These are phyloP conservation scores for Penicillium verrucosum DNA, from an alignment of 2,329 filamentous ascomycete species.

Conservation along the genomic window DNA sequence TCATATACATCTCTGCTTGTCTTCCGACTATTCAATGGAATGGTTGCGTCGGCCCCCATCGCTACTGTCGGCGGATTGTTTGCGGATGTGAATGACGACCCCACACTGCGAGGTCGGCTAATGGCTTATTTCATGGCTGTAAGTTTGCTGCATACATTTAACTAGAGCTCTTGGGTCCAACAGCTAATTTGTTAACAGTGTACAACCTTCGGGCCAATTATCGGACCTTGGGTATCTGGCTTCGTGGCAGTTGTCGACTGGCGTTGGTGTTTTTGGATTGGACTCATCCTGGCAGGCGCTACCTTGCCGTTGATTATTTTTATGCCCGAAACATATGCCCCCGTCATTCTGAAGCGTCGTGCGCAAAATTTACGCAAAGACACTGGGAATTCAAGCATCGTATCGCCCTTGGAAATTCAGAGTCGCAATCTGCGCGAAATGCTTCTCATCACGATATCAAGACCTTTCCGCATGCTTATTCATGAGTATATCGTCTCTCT, in stretches of 20 bases:
- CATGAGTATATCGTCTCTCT: constrained; percentile 71
- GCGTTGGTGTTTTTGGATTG: constrained; percentile 58
- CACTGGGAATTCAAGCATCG: constrained; percentile 52
- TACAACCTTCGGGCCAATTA: constrained; percentile 42
- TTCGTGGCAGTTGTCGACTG: constrained; percentile 45
- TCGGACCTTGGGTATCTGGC: constrained; percentile 47
- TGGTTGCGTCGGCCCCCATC: constrained; percentile 45
- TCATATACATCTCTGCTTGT: constrained; percentile 42
- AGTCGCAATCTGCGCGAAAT: constrained; percentile 40
- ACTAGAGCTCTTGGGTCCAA: background rate
- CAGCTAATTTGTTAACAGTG: constrained; percentile 20
- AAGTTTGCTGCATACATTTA: constrained; percentile 9
- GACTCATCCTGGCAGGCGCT: constrained; percentile 60
- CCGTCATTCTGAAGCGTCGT: constrained; percentile 56
- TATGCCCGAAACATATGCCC: constrained; percentile 64
- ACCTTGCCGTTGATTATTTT: constrained; percentile 54
- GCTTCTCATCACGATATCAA: constrained; percentile 63
- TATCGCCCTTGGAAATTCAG: constrained; percentile 65
- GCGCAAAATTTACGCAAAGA: constrained; percentile 58
- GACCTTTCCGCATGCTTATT: constrained; percentile 68
- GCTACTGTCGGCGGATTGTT: constrained; percentile 47
- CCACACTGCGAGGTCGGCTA: constrained; percentile 40
- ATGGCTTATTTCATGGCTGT: constrained; percentile 46
- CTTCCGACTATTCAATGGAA: constrained; percentile 47
- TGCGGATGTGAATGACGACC: constrained; percentile 48